Evolutionary conservation across 805 yeast genomes (phyloP).

Genomic region (Wickerhamomyces subpelliculosus): DNA sequence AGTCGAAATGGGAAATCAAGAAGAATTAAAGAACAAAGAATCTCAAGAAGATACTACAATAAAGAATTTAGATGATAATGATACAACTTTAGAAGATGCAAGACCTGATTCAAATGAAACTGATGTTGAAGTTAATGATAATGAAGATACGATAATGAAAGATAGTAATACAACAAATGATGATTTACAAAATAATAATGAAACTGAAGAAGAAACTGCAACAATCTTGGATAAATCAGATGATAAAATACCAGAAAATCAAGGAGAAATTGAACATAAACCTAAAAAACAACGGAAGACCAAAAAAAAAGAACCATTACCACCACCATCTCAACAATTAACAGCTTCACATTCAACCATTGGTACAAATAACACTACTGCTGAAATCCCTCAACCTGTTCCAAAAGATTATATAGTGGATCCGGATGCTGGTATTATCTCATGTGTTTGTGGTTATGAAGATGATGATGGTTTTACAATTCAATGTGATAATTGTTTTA

Average conservation of each 20-base stretch:
- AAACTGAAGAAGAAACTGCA: slow-evolving; percentile 11
- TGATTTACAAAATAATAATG: slow-evolving; percentile 1
- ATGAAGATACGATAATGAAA: background rate
- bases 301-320: slow-evolving; percentile 3
- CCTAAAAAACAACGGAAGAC: background rate
- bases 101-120: background rate
- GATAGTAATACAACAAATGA: slow-evolving; percentile 8
- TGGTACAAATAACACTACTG: too few species aligned
- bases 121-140: background rate
- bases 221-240: too few species aligned
- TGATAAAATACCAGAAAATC: slow-evolving; percentile 1
- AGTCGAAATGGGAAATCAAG: too few species aligned
- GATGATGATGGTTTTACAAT: slow-evolving; percentile 93
- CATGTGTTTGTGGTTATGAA: slow-evolving; percentile 81
- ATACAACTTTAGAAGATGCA: background rate
- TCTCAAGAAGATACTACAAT: too few species aligned
- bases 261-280: slow-evolving; percentile 4
- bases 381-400: too few species aligned
- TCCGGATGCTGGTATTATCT: slow-evolving; percentile 79
- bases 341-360: too few species aligned
- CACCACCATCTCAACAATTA: too few species aligned
- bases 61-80: background rate
- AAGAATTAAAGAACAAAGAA: background rate
- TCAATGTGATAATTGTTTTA: slow-evolving; percentile 86
- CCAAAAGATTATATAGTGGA: slow-evolving; percentile 47